Evolutionary conservation across 805 yeast genomes (phyloP).

Genomic region (Candida verbasci): DNA sequence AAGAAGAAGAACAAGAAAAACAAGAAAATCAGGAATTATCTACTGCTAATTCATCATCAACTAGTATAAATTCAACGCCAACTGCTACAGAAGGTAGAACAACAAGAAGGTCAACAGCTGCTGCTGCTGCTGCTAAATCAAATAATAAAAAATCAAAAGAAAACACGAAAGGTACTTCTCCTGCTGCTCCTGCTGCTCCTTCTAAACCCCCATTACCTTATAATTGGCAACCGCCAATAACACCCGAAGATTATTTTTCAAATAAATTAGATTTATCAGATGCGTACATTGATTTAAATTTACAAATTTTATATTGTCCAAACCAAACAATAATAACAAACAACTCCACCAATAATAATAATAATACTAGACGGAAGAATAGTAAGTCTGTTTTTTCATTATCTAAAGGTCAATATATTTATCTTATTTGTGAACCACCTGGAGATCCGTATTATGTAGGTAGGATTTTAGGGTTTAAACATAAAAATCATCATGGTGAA

Average conservation of each 20-base stretch:
- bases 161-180: neutral
- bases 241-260: constrained; percentile 37
- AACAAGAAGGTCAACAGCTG: neutral
- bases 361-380: neutral
- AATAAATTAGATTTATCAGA: constrained; percentile 35
- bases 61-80: constrained; percentile 6
- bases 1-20: neutral
- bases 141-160: constrained; percentile 5
- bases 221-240: constrained; percentile 49
- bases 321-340: constrained; percentile 14
- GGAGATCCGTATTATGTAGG: constrained; percentile 94
- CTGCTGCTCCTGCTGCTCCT: constrained; percentile 26
- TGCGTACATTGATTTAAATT: constrained; percentile 36
- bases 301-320: constrained; percentile 37
- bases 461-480: constrained; percentile 65
- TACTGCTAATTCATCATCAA: constrained; percentile 4
- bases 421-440: constrained; percentile 86
- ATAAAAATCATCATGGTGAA: constrained; percentile 9
- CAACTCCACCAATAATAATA: too few species aligned
- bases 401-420: constrained; percentile 63
- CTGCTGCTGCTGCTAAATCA: neutral
- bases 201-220: constrained; percentile 36
- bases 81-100: neutral
- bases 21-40: too few species aligned
- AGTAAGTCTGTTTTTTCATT: constrained; percentile 20